A percentile compares a stretch with the other conserved stretches of the same genome.
phyloP scores from a whole-genome alignment of 2,329 filamentous ascomycete species.

The Ophiostoma piceae region DNA sequence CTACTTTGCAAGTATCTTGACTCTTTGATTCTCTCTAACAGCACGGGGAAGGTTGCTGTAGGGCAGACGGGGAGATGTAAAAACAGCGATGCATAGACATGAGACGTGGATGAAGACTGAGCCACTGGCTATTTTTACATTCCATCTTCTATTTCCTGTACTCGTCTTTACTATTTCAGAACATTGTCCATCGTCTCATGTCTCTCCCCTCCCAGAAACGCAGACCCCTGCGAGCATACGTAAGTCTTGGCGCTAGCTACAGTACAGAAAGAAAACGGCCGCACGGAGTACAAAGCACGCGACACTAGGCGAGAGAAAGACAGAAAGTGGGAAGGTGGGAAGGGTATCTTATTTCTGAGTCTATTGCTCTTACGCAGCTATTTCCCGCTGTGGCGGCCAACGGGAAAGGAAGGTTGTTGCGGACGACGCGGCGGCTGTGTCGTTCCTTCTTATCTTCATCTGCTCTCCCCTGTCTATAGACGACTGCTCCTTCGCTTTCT shows the following conservation, averaged over 20 bases:
- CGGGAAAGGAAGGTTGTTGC: background rate
- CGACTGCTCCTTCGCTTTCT: background rate
- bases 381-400: background rate
- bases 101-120: background rate
- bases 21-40: background rate
- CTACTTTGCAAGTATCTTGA: background rate
- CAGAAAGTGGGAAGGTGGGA: slow-evolving; percentile 7
- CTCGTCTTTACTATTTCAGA: background rate
- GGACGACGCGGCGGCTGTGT: background rate
- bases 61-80: background rate
- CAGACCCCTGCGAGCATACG: slow-evolving; percentile 18
- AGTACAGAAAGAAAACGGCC: background rate
- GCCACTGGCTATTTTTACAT: background rate
- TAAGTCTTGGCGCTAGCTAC: slow-evolving; percentile 22
- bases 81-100: background rate
- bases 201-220: background rate
- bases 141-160: background rate
- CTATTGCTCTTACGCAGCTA: slow-evolving; percentile 10
- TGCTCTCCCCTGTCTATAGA: background rate
- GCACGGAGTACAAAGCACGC: slow-evolving; percentile 19
- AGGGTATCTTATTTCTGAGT: background rate
- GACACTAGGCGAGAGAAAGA: background rate
- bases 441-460: background rate
- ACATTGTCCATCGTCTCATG: background rate
- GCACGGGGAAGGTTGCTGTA: background rate